Base-by-base conservation (phyloP, 192 early-diverging fungal species). In the Coemansia sp. region DNA sequence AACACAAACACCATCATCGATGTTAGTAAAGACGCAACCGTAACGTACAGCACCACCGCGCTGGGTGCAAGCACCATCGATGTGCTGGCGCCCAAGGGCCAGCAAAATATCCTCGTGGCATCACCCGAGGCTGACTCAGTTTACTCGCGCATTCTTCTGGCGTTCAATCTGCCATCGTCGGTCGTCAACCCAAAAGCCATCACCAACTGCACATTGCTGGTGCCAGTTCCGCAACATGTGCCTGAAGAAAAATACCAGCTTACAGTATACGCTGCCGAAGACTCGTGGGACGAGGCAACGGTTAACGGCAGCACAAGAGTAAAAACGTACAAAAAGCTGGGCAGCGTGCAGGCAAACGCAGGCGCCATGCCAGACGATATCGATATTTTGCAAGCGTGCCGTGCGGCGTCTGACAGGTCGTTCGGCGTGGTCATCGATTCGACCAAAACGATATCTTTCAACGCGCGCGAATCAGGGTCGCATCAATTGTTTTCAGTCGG, bases 351-450 rank as follows among this genome's bases (percentile, higher is more conserved):
- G 13, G 49, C 67, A 12, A n/a, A 39, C 0, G 52, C 45, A 14
- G 61, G 30, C 14, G 25, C 57, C 4, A 53, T 49, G 1, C 61
- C 64, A 0, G 53, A 56, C 2, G 30, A 40, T 6, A 70, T 77
- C 57, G 67, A 70, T 30, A 53, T 70, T 19, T 63, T 64, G 2
- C 34, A 30, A 0, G 73, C 73, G 0, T 77, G 73, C 49, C 51
- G 24, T 37, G 64, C 39, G 0, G 73, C 67, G 1, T 19, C 50
- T 14, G 57, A 54, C 34, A 55, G 67, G 21, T 47, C 44, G 21
- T 63, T 77, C 53, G 67, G 67, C 46, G 11, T 77, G 43, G 46
- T 70, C 21, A 21, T 77, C n/a, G 67, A 77, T 15, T 46, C 60
- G 21, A 77, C 30, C 39, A 45, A 49, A 3, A 59, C 63, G 11